These are phyloP conservation scores for Starmera dryadoides DNA, from an alignment of 805 yeast genomes.

Conservation along the genomic window DNA sequence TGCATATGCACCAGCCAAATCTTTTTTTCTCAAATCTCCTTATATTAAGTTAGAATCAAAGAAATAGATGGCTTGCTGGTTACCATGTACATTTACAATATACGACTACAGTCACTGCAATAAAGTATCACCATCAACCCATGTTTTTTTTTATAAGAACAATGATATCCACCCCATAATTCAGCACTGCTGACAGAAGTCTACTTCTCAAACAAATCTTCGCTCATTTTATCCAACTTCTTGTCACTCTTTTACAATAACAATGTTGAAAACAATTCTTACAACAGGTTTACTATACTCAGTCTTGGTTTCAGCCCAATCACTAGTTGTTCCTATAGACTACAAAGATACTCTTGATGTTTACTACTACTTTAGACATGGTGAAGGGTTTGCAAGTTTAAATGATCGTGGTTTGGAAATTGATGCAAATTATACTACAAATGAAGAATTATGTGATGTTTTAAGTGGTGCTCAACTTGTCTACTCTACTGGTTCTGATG, in stretches of 20 bases:
- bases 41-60: no score
- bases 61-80: no score
- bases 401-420: conserved; percentile 10
- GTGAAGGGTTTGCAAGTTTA: conserved; percentile 6
- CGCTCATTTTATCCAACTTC: neutral
- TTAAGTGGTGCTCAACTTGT: conserved; percentile 15
- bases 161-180: no score
- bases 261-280: neutral
- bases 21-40: no score
- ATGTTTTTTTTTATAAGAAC: neutral
- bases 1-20: no score
- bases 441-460: conserved; percentile 7
- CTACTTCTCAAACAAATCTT: neutral
- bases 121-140: no score
- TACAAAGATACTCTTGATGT: conserved; percentile 11
- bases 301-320: conserved; percentile 12
- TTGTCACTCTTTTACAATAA: neutral
- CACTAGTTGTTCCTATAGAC: conserved; percentile 9
- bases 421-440: conserved; percentile 7
- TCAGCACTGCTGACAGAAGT: neutral
- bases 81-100: no score
- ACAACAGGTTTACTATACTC: neutral
- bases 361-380: conserved; percentile 15
- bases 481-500: conserved; percentile 9
- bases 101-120: no score